A percentile compares a stretch with the other conserved stretches of the same genome.
Conservation (phyloP, 768 basidiomycete genomes). For the Suillus paluster region DNA sequence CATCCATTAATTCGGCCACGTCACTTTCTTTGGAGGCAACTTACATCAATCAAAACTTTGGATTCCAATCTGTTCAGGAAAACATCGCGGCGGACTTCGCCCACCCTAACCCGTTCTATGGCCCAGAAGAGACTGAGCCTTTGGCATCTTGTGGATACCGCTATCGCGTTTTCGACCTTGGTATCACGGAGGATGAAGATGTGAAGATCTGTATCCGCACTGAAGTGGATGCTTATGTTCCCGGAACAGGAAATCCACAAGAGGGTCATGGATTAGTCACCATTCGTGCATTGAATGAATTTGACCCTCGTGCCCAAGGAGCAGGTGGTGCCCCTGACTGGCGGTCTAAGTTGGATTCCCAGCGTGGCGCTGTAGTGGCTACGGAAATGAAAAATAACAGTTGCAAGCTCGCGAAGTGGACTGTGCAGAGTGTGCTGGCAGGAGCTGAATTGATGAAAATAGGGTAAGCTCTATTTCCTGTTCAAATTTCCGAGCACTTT, state of each 20-base stretch:
- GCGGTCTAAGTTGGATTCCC: conserved; percentile 95
- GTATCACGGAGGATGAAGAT: conserved; percentile 89
- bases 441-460: conserved; percentile 98
- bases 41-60: conserved; percentile 98
- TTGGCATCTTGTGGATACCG: conserved; percentile 96
- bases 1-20: conserved; percentile 91
- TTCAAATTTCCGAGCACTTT: neutral
- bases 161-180: conserved; percentile 93
- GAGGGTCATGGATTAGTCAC: conserved; percentile 83
- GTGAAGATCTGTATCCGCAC: conserved; percentile 91
- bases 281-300: conserved; percentile 95
- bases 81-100: conserved; percentile 71
- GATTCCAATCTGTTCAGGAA: conserved; percentile 92
- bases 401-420: conserved; percentile 97
- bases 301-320: conserved; percentile 88
- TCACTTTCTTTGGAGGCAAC: conserved; percentile 96
- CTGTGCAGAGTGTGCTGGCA: conserved; percentile 92
- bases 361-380: conserved; percentile 96
- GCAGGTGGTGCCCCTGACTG: conserved; percentile 98
- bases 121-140: conserved; percentile 91
- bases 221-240: conserved; percentile 91
- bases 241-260: conserved; percentile 59
- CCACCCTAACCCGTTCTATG: conserved; percentile 95
- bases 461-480: conserved; percentile 62
- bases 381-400: conserved; percentile 99